phyloP scores from a whole-genome alignment of 2,329 filamentous ascomycete species.

The Podosphaera xanthii region DNA sequence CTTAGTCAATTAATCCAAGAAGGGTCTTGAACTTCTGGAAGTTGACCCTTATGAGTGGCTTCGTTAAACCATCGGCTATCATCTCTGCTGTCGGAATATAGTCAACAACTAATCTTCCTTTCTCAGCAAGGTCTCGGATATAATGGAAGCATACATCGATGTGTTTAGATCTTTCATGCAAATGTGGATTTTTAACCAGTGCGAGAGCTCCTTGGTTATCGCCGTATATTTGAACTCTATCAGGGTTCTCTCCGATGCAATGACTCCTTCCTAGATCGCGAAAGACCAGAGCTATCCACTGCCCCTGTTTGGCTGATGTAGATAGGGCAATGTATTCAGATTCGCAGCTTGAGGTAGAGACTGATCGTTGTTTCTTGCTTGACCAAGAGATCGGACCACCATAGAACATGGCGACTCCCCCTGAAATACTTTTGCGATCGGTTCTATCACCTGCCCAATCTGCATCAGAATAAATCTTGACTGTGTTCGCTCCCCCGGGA shows the following conservation, averaged over 20 bases:
- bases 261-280: not conserved
- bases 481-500: not conserved
- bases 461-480: not conserved
- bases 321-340: not conserved
- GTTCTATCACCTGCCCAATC: not conserved
- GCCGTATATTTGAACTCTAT: not conserved
- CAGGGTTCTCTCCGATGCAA: not conserved
- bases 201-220: too few species aligned
- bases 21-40: not conserved
- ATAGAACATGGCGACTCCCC: not conserved
- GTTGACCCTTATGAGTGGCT: not conserved
- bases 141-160: not conserved
- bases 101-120: not conserved
- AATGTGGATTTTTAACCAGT: too few species aligned
- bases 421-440: not conserved
- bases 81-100: not conserved
- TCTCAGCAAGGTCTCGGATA: not conserved
- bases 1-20: not conserved
- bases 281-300: not conserved
- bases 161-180: not conserved
- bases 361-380: not conserved
- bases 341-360: not conserved
- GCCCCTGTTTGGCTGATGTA: not conserved
- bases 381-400: not conserved
- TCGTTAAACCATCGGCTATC: not conserved